These are phyloP conservation scores for Penicillium sp. DNA, from an alignment of 2,329 filamentous ascomycete species.

Conservation along the genomic window DNA sequence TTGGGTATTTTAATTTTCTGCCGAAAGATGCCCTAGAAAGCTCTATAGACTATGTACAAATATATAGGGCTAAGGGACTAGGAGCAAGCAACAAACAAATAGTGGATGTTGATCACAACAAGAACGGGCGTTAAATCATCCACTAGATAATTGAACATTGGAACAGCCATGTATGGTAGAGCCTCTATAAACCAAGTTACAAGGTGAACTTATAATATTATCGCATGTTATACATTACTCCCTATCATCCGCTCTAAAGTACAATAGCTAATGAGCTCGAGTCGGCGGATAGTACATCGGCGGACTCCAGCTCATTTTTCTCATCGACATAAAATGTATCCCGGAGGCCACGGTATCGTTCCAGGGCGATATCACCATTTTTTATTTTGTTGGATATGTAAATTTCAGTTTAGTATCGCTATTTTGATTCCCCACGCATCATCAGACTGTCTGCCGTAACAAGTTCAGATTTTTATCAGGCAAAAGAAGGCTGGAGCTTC, in stretches of 20 bases:
- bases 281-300: background rate
- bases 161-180: background rate
- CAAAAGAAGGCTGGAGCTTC: slow-evolving; percentile 47
- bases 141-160: background rate
- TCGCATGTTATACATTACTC: background rate
- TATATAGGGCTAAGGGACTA: no score
- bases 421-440: no score
- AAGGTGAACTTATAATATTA: background rate
- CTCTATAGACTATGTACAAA: no score
- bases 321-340: background rate
- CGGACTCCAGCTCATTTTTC: background rate
- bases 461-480: slow-evolving; percentile 39
- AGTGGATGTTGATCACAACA: background rate
- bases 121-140: background rate
- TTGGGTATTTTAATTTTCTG: no score
- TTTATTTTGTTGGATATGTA: background rate
- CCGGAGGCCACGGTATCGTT: background rate
- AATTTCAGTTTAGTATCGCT: background rate
- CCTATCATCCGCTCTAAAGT: background rate
- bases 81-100: no score
- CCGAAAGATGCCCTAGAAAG: no score
- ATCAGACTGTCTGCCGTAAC: no score
- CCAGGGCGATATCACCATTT: background rate
- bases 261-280: background rate
- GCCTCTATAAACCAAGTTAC: background rate